phyloP scores from a whole-genome alignment of 225 moss, liverwort and hornwort genomes.

The Marchantia paleacea region DNA sequence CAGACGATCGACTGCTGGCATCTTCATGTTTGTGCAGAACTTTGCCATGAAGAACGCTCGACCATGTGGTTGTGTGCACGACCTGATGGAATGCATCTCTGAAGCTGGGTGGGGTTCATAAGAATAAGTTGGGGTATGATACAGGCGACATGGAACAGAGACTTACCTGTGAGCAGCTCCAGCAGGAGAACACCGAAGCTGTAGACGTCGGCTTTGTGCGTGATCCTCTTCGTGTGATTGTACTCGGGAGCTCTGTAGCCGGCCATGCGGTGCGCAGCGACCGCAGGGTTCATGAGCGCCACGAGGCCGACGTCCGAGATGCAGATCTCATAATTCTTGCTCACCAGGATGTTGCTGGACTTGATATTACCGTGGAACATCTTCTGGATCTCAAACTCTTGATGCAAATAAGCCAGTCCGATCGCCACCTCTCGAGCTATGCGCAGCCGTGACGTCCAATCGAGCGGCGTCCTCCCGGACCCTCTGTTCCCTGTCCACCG shows the following conservation, averaged over 20 bases:
- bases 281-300: conserved; percentile 44
- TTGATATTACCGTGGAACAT: conserved; percentile 66
- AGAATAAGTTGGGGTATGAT: background rate
- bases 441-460: conserved; percentile 57
- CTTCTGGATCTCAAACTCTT: conserved; percentile 41
- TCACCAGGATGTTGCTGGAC: conserved; percentile 65
- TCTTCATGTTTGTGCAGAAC: no score
- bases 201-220: conserved; percentile 66
- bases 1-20: no score
- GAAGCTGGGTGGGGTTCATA: background rate
- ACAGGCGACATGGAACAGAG: background rate
- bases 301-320: conserved; percentile 64
- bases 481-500: conserved; percentile 35
- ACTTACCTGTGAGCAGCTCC: conserved; percentile 58
- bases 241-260: conserved; percentile 64
- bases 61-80: background rate
- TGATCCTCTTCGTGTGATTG: conserved; percentile 39
- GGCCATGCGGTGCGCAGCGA: conserved; percentile 45
- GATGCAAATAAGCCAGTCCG: conserved; percentile 60
- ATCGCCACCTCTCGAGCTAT: conserved; percentile 59
- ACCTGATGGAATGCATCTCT: background rate
- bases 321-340: conserved; percentile 47
- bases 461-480: conserved; percentile 37
- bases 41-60: background rate
- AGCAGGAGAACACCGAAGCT: conserved; percentile 79